A percentile compares a stretch with the other conserved stretches of the same genome.
phyloP scores from a whole-genome alignment of 768 basidiomycete genomes.

The Serendipita sp. region DNA sequence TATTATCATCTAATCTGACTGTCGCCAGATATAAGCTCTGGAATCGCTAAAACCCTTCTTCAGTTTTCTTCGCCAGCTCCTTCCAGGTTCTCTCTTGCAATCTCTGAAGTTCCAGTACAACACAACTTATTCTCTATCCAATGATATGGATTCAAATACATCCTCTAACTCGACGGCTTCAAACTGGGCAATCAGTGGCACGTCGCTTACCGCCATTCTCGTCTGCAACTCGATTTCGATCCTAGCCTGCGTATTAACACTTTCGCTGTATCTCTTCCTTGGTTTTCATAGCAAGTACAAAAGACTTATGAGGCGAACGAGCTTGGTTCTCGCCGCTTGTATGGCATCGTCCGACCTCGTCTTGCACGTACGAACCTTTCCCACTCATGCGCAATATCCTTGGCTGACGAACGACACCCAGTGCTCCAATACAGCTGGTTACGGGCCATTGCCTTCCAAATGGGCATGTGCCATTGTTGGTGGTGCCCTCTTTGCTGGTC shows the following conservation, averaged over 20 bases:
- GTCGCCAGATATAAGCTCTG: too few relatives aligned
- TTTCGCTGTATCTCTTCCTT: background rate
- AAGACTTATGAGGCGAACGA: background rate
- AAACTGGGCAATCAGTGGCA: background rate
- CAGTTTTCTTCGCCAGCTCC: too few relatives aligned
- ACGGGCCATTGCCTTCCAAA: background rate
- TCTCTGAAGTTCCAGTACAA: too few relatives aligned
- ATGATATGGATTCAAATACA: too few relatives aligned
- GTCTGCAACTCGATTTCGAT: background rate
- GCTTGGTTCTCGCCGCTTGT: background rate
- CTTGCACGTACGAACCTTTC: background rate
- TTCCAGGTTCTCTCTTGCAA: too few relatives aligned
- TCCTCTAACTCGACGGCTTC: background rate
- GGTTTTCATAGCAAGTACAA: background rate
- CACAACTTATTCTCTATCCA: too few relatives aligned
- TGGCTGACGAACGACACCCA: background rate
- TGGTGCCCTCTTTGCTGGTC: background rate
- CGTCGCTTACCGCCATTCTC: background rate
- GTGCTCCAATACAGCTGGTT: background rate
- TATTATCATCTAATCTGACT: too few relatives aligned
- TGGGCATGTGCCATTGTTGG: background rate
- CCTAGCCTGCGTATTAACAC: background rate
- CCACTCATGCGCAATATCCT: background rate
- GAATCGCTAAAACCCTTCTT: too few relatives aligned
- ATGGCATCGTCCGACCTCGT: slow-evolving; percentile 1